Evolutionary conservation across 2,329 filamentous ascomycete genomes (phyloP).

Genomic region (Mycosphaerella arachidis): DNA sequence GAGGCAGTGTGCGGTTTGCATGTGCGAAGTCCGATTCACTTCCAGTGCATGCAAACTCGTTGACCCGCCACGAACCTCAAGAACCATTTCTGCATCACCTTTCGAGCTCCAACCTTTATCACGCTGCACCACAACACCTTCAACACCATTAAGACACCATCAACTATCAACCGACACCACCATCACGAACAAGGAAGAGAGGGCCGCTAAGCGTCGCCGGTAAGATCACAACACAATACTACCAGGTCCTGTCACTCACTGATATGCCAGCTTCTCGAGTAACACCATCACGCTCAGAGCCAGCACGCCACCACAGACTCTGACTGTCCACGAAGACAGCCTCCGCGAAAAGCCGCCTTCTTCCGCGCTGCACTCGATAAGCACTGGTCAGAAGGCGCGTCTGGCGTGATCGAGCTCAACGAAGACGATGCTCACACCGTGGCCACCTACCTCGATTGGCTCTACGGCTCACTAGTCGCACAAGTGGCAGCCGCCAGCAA

Average conservation of each 20-base stretch:
- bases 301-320: background rate
- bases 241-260: too few relatives aligned
- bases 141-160: too few relatives aligned
- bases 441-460: background rate
- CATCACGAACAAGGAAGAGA: too few relatives aligned
- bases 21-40: background rate
- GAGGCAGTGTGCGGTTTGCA: background rate
- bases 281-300: conserved; percentile 5
- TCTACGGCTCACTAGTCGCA: background rate
- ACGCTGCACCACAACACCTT: too few relatives aligned
- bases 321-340: background rate
- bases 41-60: background rate
- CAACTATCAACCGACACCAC: too few relatives aligned
- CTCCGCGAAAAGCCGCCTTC: background rate
- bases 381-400: background rate
- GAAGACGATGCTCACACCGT: background rate
- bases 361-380: conserved; percentile 6
- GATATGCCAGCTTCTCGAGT: background rate
- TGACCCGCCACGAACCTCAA: background rate
- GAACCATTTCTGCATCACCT: too few relatives aligned
- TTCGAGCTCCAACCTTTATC: background rate
- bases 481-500: too few relatives aligned
- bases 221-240: too few relatives aligned
- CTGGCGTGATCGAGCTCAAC: background rate
- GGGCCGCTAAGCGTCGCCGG: too few relatives aligned